These are phyloP conservation scores for Obba rivulosa DNA, from an alignment of 768 basidiomycete genomes.

Conservation along the genomic window DNA sequence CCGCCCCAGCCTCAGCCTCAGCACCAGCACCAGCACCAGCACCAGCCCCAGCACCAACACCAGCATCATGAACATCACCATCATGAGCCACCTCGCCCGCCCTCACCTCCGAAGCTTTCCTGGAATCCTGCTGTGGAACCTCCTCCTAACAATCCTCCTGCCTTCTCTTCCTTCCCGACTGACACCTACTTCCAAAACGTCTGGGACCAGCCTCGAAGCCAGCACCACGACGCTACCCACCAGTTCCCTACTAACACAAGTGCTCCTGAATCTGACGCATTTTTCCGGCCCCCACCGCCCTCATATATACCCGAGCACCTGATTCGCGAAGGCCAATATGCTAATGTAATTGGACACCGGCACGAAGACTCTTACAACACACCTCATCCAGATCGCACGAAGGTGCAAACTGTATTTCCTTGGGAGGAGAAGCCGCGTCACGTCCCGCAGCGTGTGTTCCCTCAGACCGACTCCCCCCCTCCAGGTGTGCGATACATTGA, in stretches of 20 bases:
- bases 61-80: constrained; percentile 19
- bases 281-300: constrained; percentile 58
- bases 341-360: constrained; percentile 43
- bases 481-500: constrained; percentile 27
- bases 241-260: constrained; percentile 29
- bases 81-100: constrained; percentile 35
- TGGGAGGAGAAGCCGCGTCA: constrained; percentile 82
- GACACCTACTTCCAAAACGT: constrained; percentile 78
- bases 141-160: constrained; percentile 60
- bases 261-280: constrained; percentile 36
- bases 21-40: constrained; percentile 9
- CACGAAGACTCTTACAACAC: constrained; percentile 36
- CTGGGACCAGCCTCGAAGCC: constrained; percentile 67
- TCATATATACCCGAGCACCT: constrained; percentile 62
- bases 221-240: constrained; percentile 31
- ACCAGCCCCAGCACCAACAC: constrained; percentile 19
- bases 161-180: constrained; percentile 56
- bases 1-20: neutral
- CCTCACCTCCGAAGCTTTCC: constrained; percentile 59
- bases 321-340: constrained; percentile 71
- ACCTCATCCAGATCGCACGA: constrained; percentile 62
- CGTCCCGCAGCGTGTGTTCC: constrained; percentile 69
- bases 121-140: constrained; percentile 83
- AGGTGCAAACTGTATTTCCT: constrained; percentile 83
- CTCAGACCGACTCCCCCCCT: constrained; percentile 52